Conservation (phyloP, 306 rosid species). For the Dalbergia oliveri region DNA sequence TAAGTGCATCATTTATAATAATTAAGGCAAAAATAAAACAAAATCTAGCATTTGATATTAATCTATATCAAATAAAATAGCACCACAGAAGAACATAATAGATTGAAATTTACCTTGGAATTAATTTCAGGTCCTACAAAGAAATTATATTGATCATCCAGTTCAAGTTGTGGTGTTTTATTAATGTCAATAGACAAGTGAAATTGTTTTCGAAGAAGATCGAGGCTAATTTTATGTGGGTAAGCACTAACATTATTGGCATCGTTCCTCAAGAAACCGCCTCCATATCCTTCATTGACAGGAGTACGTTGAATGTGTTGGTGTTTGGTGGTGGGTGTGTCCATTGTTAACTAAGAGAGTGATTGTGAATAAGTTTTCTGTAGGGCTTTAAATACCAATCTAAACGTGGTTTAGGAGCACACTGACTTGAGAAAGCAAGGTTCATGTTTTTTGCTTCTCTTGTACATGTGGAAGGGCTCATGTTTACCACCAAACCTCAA, state of each 20-base stretch:
- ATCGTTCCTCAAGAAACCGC: not conserved
- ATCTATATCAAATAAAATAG: not conserved
- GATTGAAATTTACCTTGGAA: slow-evolving; percentile 5
- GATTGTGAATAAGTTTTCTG: not conserved
- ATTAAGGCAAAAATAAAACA: not conserved
- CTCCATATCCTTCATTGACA: not conserved
- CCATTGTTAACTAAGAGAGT: not conserved
- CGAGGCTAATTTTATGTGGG: not conserved
- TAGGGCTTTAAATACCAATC: not conserved
- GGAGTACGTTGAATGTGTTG: not conserved
- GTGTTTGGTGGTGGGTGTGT: not conserved
- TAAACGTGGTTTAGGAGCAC: not conserved
- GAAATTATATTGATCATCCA: not conserved
- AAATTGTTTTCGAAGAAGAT: not conserved
- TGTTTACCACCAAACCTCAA: not conserved
- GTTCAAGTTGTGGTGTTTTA: not conserved
- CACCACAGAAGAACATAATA: not conserved
- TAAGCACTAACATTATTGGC: not conserved
- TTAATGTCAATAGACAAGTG: not conserved
- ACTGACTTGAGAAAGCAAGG: not conserved
- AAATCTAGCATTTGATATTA: not conserved
- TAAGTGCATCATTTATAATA: not conserved
- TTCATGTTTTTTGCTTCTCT: not conserved
- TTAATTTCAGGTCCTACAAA: not conserved
- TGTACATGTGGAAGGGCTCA: not conserved